Base-by-base conservation (phyloP, 169 alveolate species). In the Besnoitia besnoiti region DNA sequence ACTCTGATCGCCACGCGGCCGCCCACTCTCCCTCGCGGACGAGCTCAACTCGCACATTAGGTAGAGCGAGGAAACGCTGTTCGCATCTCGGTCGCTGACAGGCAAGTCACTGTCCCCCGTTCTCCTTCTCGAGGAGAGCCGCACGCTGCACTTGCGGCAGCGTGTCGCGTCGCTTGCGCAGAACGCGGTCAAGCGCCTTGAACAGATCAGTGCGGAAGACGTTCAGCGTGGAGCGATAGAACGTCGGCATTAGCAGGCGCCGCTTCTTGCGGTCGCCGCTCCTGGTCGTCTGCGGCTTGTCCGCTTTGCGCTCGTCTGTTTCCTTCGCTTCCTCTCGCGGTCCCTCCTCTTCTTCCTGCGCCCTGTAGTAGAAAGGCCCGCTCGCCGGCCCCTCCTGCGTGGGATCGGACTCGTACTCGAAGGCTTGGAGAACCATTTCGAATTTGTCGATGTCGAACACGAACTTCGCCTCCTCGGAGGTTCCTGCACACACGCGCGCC, bases 391-490 rank as follows among this genome's bases (percentile, higher is more conserved):
- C 80, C 19, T 24, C 80, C 80, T 67, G 40, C 10, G 46, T 33
- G n/a, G 77, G 55, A 51, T 46, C 92, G 24, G 84, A 19, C 42
- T 91, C 94, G 62, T 91, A 91, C 80, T 91, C 94, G 67, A 30
- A 91, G 0, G 94, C 94, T n/a, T 91, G 94, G 24, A 91, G 77
- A 14, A 91, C 50, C 94, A 91, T 91, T 1, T 91, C 94, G 55
- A 91, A 91, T 46, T 84, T 79, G 79, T 91, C 94, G 59, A 91
- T 91, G 55, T 91, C 94, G 21, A 37, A 37, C 55, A 89, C 92
- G 92, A 33, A 62, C 14, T 42, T 37, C 16, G 92, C 92, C 42
- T 89, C 92, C 49, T 37, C 67, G 14, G 89, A 62, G 19, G 42
- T 39, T 24, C 92, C 92, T 89, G 77, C 73, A 21, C 73, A 55